Percentiles rank a stretch among this genome's conserved stretches.
These are phyloP conservation scores for Tetradesmus lagerheimii DNA, from an alignment of 139 green algal species.

Conservation along the genomic window DNA sequence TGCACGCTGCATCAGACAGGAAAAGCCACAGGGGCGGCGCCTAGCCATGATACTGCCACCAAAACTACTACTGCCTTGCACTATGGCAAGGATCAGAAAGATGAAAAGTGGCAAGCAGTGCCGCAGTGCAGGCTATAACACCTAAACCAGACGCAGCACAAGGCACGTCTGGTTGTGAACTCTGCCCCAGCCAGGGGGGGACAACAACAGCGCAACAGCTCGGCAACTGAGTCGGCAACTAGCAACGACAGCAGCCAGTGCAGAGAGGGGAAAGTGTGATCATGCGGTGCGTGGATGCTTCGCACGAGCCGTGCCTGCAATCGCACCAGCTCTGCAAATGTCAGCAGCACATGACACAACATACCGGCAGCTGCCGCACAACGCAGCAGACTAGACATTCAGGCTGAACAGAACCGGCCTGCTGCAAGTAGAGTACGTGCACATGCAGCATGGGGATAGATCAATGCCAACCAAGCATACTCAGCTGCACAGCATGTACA, in stretches of 20 bases:
- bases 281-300: no score
- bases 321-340: no score
- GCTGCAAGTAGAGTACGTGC: background rate
- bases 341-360: background rate
- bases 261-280: no score
- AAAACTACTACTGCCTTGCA: background rate
- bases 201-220: no score
- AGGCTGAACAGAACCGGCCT: background rate
- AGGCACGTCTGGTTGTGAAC: background rate
- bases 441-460: background rate
- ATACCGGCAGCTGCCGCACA: background rate
- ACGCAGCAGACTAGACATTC: background rate
- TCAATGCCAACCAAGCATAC: background rate
- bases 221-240: no score
- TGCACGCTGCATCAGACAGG: background rate
- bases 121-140: background rate
- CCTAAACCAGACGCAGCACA: background rate
- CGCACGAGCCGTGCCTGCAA: no score
- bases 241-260: no score
- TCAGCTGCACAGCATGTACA: background rate
- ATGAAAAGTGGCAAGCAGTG: background rate
- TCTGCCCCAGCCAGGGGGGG: no score
- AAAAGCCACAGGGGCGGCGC: background rate
- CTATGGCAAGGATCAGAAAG: background rate
- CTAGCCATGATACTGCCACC: background rate